Evolutionary conservation across 1,284 basidiomycete genomes (phyloP), one percentile per base, ranked within the genome.

Genomic region (Tilletia setariae): DNA sequence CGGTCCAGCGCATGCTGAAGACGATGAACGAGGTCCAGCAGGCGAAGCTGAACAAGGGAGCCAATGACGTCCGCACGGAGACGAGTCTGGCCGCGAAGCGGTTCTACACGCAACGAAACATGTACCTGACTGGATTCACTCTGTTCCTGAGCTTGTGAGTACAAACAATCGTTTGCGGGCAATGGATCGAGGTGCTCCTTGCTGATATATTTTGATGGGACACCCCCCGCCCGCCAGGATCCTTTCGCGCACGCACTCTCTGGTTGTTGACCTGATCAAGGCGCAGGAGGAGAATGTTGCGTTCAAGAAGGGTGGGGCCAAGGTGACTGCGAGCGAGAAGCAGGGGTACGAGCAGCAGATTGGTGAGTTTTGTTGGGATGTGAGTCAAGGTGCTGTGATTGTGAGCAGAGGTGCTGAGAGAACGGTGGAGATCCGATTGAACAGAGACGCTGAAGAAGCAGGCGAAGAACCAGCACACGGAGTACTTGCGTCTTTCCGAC

Each of bases 1-100:
- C 94, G 30, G 86, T 95, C 51, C 94, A 97, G 84, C 88, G 94
- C 73, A 94, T 96, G 91, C 88, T 91, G 85, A 88, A 92, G 69
- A 89, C 95, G 46, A 89, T 90, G 19, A 86, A 88, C 3, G 90
- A 93, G 83, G 84, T 88, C 0, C 90, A 94, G 53, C 80, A 87
- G 25, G 89, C 90, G 19, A 92, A 90, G 79, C 82, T 86, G 59
- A 86, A 86, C 35, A 86, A 85, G 59, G 86, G 86, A 35, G 83
- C 85, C 67, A 85, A 88, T 40, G 90, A 93, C 78, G 88, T 89
- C 2, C 87, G 90, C 65, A 88, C 89, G 1, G 93, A 96, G 83
- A 91, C 91, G 53, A 92, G 89, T 83, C 87, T 93, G 81, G 88
- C 92, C 7, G 93, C 93, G 16, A 87, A 91, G 70, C 79, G 93